Base-by-base conservation (phyloP, 1,139 yeast genomes). In the Scheffersomyces stambukii region DNA sequence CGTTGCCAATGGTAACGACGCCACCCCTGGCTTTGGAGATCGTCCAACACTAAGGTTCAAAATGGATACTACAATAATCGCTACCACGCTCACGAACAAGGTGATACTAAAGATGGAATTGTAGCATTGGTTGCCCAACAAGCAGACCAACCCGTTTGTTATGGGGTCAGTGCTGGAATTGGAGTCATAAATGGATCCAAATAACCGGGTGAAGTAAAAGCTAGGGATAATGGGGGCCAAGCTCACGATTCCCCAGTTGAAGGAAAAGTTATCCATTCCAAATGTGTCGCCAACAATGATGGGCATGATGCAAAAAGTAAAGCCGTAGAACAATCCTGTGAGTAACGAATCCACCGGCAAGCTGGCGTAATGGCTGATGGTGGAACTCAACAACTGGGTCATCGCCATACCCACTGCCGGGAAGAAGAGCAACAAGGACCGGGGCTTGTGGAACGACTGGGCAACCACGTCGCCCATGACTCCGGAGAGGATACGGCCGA, bases 281-380 rank as follows among this genome's bases (percentile, higher is more conserved):
- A 75, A 76, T 8, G 60, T 49, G 36, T 76, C 81, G 4, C 78
- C 73, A 5, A 75, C 69, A n/a, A 76, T 64, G 13, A 73, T 65
- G 10, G 81, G 81, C 57, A 71, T 60, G 5, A 74, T 60, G 38
- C 79, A 71, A 52, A 75, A 75, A 3, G 72, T 60, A 38, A 72
- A 72, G 0, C 82, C 82, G 45, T 76, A 76, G 25, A 74, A 72
- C 27, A 72, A 55, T 0, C 82, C 82, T 9, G 70, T 64, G 7
- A 67, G 38, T 11, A 65, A 46, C 2, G 80, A 72, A 17, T 60
- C 52, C 13, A 57, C 26, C 23, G 68, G 57, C 27, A 76, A 46
- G 10, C 41, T 40, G 1, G 48, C 35, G 33, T 62, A 60, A 15
- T 50, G 48, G 3, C 40, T 29, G 4, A 64, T 45, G 1, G 36